Evolutionary conservation across 768 basidiomycete genomes (phyloP), one percentile per base, ranked within the genome.

Genomic region (Agrocybe chaxingu): DNA sequence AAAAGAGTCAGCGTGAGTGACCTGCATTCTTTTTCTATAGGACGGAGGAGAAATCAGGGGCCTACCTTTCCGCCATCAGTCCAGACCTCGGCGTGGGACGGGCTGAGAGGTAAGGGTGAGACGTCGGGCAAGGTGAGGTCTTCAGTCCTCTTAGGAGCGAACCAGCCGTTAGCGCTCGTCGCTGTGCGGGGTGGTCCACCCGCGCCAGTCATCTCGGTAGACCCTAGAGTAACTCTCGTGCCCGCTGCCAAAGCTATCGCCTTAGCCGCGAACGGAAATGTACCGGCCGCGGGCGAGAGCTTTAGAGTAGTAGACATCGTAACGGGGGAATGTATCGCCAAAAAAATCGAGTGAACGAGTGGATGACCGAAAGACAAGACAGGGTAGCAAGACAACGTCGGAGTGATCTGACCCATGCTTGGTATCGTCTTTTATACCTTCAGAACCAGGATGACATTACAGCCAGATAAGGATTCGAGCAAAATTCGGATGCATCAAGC

Each of bases 41-140:
- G 54, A n/a, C 11, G 19, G 39, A 31, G 16, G 16, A 16, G 16
- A 16, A 16, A 16, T 16, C 16, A 16, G 16, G 29, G 57, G 33
- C 61, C 38, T n/a, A 69, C 79, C 63, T 74, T 69, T 49, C 69
- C 67, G 16, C 67, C 69, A 30, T 73, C 68, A 44, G 64, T 60
- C 77, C 79, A 79, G 32, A 80, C 61, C 54, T 78, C 71, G 4
- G 75, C 76, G 45, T 80, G 79, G 1, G 64, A 59, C 8, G 65
- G 48, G 54, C 73, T 73, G 30, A 80, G 58, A 33, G 76, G 66
- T 39, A 79, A 60, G 19, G 73, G 68, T 6, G 70, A 70, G 36
- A 77, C 60, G 18, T 65, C 54, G 34, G 59, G 47, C 7, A 54
- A 43, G 8, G 57, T 42, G n/a, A 46, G 35, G 42, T 58, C 54